Base-by-base conservation (phyloP, 2,329 filamentous ascomycete species). In the Lachnellula subtilissima region DNA sequence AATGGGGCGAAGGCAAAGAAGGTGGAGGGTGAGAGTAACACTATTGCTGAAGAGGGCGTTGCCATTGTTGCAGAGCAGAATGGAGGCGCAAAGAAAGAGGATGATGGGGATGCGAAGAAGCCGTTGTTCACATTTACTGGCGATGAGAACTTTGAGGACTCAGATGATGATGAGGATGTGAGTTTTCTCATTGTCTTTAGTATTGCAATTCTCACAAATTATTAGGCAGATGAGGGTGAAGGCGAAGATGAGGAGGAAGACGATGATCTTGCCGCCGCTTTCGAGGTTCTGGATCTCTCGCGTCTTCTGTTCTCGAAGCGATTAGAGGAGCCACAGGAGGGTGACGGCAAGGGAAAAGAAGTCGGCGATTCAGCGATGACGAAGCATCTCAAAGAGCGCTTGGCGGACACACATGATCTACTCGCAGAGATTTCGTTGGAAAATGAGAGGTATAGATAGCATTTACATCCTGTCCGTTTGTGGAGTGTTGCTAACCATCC, bases 341-440 rank as follows among this genome's bases (percentile, higher is more conserved):
- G 66, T 35, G 68, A 70, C 28, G 75, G 72, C 46, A 78, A 79
- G 56, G 77, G 74, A 50, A 83, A 82, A 65, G 73, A 73, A 6
- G 58, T 56, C 22, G 72, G 63, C 23, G 64, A 72, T 55, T 69
- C 70, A 4, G 66, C 73, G 42, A 72, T 76, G 60, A 66, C 74
- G 19, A 76, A 79, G 61, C 84, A 88, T 58, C 78, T 92, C 68
- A 92, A 91, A 73, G 90, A 96, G 73, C 85, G 91, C 55, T 81
- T 97, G 36, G 91, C 91, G 58, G 94, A 99, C 69, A 96, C 91
- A 8, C 91, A 97, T 71, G 92, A 97, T 70, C 82, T 96, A 54
- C 88, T 97, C 60, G 89, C 92, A 9, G 94, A 99, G 73, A 97
- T 99, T 60, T 95, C 89, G n/a, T 79, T 99, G 28, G 94, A 99